Percentiles rank a stretch among this genome's conserved stretches.
Evolutionary conservation across 768 basidiomycete genomes (phyloP).

Genomic region (Tulasnella sp.): DNA sequence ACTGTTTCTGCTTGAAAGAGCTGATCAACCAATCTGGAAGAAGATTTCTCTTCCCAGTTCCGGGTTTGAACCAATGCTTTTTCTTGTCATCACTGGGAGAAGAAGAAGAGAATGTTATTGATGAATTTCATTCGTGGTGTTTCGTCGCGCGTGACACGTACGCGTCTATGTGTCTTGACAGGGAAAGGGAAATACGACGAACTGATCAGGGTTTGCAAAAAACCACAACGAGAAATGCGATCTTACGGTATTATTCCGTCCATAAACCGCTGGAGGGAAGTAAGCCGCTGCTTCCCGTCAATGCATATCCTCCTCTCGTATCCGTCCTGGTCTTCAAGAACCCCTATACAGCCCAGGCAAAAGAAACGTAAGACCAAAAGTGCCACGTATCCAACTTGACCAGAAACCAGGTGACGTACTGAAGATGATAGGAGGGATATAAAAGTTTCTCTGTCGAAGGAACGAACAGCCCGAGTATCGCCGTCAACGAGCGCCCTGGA

Average conservation of each 20-base stretch:
- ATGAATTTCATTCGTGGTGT: neutral
- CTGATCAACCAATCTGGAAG: slow-evolving; percentile 62
- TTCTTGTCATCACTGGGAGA: slow-evolving; percentile 46
- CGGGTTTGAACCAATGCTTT: slow-evolving; percentile 58
- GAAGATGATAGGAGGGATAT: slow-evolving; percentile 79
- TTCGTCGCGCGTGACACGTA: slow-evolving; percentile 33
- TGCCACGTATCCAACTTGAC: slow-evolving; percentile 40
- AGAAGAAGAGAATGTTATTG: neutral
- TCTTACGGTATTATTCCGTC: slow-evolving; percentile 48
- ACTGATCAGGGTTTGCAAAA: neutral
- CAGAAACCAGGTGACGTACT: slow-evolving; percentile 47
- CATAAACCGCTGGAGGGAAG: slow-evolving; percentile 59
- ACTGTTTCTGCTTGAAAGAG: slow-evolving; percentile 70
- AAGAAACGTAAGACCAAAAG: slow-evolving; percentile 49
- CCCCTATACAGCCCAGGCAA: neutral
- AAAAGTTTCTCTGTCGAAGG: slow-evolving; percentile 55
- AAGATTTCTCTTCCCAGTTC: slow-evolving; percentile 39
- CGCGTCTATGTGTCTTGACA: slow-evolving; percentile 60
- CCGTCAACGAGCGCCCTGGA: neutral
- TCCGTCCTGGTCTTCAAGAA: slow-evolving; percentile 42
- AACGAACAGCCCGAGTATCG: neutral
- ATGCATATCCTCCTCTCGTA: slow-evolving; percentile 50
- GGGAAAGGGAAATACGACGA: neutral
- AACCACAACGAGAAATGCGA: slow-evolving; percentile 15
- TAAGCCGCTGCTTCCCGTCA: slow-evolving; percentile 79